Conservation (phyloP, 768 basidiomycete species). For the Tricholoma matsutake region DNA sequence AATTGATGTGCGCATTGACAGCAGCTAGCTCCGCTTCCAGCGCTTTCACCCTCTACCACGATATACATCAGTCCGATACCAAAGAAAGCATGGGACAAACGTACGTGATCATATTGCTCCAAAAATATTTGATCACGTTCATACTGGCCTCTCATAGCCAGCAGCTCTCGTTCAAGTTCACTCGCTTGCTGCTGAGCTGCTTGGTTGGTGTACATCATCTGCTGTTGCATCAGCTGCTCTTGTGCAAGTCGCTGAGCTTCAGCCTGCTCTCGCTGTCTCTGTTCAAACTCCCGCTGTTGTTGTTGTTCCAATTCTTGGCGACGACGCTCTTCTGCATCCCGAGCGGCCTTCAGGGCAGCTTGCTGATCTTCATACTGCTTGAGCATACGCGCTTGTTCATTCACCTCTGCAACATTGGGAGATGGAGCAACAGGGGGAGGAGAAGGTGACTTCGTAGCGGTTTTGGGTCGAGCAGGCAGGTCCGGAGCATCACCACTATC, state of each 20-base stretch:
- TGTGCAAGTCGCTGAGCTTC: constrained; percentile 87
- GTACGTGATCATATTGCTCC: constrained; percentile 93
- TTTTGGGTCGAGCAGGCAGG: constrained; percentile 78
- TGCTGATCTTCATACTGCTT: constrained; percentile 98
- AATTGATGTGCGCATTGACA: constrained; percentile 70
- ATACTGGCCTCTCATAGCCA: constrained; percentile 94
- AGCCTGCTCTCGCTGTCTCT: constrained; percentile 81
- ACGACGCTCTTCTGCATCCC: constrained; percentile 80
- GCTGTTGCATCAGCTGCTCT: constrained; percentile 84
- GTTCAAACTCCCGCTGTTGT: constrained; percentile 87
- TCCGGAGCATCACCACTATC: constrained; percentile 84
- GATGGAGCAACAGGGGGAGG: constrained; percentile 73
- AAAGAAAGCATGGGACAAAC: constrained; percentile 24
- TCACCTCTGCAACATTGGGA: constrained; percentile 68
- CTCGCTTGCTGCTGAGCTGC: constrained; percentile 64
- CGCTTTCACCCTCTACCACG: constrained; percentile 83
- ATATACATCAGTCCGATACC: neutral
- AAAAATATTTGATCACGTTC: constrained; percentile 97
- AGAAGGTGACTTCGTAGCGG: constrained; percentile 51
- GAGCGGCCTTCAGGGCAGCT: constrained; percentile 73
- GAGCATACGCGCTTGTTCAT: constrained; percentile 90
- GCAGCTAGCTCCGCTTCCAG: constrained; percentile 85
- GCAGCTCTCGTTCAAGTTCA: constrained; percentile 86
- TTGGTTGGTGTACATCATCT: constrained; percentile 78
- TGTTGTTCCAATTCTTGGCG: constrained; percentile 73